phyloP scores from a whole-genome alignment of 1,284 basidiomycete species.

The Trametes pubescens region DNA sequence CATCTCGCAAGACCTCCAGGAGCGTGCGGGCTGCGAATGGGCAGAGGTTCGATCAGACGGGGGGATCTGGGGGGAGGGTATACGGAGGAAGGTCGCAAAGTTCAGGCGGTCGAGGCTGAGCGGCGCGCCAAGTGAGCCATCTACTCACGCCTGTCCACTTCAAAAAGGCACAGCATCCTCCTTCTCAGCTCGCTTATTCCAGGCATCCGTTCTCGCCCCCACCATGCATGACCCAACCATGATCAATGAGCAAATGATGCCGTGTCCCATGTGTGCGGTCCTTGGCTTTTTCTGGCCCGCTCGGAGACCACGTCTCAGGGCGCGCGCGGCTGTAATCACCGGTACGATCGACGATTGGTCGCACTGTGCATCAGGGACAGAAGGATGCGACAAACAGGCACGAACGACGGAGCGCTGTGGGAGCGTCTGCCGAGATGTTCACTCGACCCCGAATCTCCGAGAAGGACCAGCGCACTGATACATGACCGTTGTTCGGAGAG shows the following conservation, averaged over 20 bases:
- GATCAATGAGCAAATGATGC: background rate
- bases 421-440: no score
- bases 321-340: no score
- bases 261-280: background rate
- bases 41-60: background rate
- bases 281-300: no score
- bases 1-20: conserved; percentile 20
- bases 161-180: conserved; percentile 17
- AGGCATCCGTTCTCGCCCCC: background rate
- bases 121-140: conserved; percentile 4
- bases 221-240: background rate
- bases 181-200: background rate
- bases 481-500: no score
- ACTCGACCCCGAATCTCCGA: no score
- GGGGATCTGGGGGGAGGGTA: background rate
- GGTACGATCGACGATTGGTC: no score
- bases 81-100: background rate
- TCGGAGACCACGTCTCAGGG: no score
- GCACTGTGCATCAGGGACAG: no score
- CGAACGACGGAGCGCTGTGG: no score
- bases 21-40: background rate
- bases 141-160: conserved; percentile 20
- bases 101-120: background rate
- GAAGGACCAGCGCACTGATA: no score
- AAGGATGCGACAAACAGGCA: no score